Evolutionary conservation across 1,139 yeast species (phyloP).

Genomic region (Hansenula sp.): DNA sequence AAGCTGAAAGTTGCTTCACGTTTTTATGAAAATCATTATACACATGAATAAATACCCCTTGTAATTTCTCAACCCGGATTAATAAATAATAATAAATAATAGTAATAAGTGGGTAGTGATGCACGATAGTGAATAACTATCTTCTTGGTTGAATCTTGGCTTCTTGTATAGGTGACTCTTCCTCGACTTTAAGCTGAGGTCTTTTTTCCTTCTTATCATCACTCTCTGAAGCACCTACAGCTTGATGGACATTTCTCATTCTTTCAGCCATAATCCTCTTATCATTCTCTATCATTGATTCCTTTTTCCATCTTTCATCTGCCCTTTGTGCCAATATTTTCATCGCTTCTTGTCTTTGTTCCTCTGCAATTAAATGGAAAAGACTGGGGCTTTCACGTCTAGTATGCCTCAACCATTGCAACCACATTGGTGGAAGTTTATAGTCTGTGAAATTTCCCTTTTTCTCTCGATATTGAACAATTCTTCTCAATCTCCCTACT

Average conservation of each 20-base stretch:
- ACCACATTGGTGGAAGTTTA: slow-evolving; percentile 64
- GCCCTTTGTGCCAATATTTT: slow-evolving; percentile 55
- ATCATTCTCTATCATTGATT: slow-evolving; percentile 18
- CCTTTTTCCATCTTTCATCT: slow-evolving; percentile 52
- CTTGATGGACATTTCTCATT: slow-evolving; percentile 6
- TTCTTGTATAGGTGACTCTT: slow-evolving; percentile 29
- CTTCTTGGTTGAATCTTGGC: slow-evolving; percentile 33
- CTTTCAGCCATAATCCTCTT: slow-evolving; percentile 10
- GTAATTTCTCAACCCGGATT: too few species aligned
- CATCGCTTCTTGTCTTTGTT: slow-evolving; percentile 49
- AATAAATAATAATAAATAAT: not conserved
- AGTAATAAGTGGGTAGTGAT: too few species aligned
- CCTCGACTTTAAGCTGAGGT: slow-evolving; percentile 1
- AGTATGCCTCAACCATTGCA: slow-evolving; percentile 73
- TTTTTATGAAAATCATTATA: too few species aligned
- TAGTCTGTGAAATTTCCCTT: slow-evolving; percentile 33
- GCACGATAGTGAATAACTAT: too few species aligned
- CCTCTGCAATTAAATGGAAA: slow-evolving; percentile 56
- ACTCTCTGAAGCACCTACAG: not conserved
- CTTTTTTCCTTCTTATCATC: not conserved
- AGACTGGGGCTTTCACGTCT: slow-evolving; percentile 57
- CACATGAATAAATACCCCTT: too few species aligned
- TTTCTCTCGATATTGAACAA: slow-evolving; percentile 32
- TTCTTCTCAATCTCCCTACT: slow-evolving; percentile 23
- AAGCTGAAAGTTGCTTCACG: too few species aligned